phyloP scores from a whole-genome alignment of 164 flowering plant species.

The Cinnamomum chago region DNA sequence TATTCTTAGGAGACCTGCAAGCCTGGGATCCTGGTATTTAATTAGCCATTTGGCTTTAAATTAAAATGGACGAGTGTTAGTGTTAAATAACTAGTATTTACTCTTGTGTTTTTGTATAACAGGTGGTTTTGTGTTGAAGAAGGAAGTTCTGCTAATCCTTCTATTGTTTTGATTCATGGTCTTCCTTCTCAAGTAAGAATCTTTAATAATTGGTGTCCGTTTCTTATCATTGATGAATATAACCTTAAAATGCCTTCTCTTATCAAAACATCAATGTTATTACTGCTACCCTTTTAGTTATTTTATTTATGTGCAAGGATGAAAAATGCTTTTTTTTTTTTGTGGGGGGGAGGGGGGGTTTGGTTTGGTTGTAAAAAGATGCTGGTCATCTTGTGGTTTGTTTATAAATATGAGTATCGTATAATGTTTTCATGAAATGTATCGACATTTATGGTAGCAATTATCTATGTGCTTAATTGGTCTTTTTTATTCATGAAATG shows the following conservation, averaged over 20 bases:
- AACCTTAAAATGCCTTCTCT: not conserved
- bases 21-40: conserved; percentile 7
- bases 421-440: too few relatives aligned
- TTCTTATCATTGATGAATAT: not conserved
- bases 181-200: conserved; percentile 87
- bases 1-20: conserved; percentile 13
- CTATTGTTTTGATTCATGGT: conserved; percentile 75
- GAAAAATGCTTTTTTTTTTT: too few relatives aligned
- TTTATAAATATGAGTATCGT: too few relatives aligned
- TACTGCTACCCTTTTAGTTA: not conserved
- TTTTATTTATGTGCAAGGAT: too few relatives aligned
- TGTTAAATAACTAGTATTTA: conserved; percentile 52
- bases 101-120: conserved; percentile 40
- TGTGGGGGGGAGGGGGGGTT: not conserved
- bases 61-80: conserved; percentile 46
- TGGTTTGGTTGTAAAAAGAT: too few relatives aligned
- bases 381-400: not conserved
- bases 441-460: too few relatives aligned
- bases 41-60: conserved; percentile 13
- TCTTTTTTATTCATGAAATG: too few relatives aligned
- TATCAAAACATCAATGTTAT: not conserved
- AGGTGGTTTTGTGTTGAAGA: conserved; percentile 98
- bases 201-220: not conserved
- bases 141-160: conserved; percentile 59
- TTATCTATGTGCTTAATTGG: too few relatives aligned